phyloP scores from a whole-genome alignment of 371 early-diverging fungal genomes.

The Mucor circinelloides region DNA sequence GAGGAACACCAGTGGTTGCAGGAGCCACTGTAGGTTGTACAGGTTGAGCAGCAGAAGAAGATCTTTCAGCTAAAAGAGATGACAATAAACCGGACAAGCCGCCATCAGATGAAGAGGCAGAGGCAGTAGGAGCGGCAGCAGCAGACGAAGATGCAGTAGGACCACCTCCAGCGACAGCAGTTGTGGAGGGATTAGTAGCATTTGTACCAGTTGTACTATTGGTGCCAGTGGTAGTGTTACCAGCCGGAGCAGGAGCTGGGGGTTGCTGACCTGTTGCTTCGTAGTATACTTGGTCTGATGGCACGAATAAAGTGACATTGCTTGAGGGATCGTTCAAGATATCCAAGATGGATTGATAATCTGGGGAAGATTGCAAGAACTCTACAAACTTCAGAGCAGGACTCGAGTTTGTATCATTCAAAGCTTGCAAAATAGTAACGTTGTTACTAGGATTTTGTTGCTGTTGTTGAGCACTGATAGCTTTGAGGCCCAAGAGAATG shows the following conservation, averaged over 20 bases:
- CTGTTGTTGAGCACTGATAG: slow-evolving; percentile 1
- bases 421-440: slow-evolving; percentile 24
- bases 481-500: background rate
- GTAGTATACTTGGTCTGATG: slow-evolving; percentile 28
- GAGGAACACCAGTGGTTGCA: background rate
- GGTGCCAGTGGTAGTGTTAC: background rate
- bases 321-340: slow-evolving; percentile 24
- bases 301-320: slow-evolving; percentile 37
- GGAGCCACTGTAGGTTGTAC: background rate
- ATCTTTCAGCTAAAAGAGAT: background rate
- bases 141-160: background rate
- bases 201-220: background rate
- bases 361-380: slow-evolving; percentile 28
- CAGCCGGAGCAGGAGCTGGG: background rate
- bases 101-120: background rate
- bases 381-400: slow-evolving; percentile 34
- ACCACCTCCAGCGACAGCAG: background rate
- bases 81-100: background rate
- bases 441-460: background rate
- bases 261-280: slow-evolving; percentile 1
- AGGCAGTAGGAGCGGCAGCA: background rate
- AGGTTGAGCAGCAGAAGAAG: background rate
- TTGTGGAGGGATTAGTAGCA: background rate
- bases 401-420: slow-evolving; percentile 36
- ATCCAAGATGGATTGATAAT: slow-evolving; percentile 29